Percentiles rank a stretch among this genome's conserved stretches.
phyloP scores from a whole-genome alignment of 75 land plant genomes.

The Cunninghamia lanceolata region DNA sequence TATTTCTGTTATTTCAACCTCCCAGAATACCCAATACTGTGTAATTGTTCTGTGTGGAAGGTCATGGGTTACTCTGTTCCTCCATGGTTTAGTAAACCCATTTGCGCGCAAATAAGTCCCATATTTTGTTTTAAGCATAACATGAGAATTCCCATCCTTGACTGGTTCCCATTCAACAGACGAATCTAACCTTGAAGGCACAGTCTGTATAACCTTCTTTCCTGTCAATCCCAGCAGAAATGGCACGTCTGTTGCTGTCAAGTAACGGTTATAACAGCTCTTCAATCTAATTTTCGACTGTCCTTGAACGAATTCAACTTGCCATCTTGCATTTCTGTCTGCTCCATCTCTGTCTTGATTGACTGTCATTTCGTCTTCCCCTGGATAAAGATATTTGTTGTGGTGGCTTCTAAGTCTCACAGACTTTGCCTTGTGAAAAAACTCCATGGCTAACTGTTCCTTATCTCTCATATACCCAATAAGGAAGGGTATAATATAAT shows the following conservation, averaged over 20 bases:
- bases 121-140: slow-evolving; percentile 62
- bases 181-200: slow-evolving; percentile 43
- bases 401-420: slow-evolving; percentile 62
- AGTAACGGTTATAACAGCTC: slow-evolving; percentile 56
- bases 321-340: too few species aligned
- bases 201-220: slow-evolving; percentile 67
- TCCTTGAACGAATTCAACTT: slow-evolving; percentile 55
- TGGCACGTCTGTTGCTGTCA: slow-evolving; percentile 62
- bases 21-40: too few species aligned
- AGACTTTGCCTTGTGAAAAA: slow-evolving; percentile 44
- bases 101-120: slow-evolving; percentile 76
- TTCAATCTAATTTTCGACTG: slow-evolving; percentile 43
- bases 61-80: too few species aligned
- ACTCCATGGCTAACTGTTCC: slow-evolving; percentile 19
- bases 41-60: too few species aligned
- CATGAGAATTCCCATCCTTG: slow-evolving; percentile 44
- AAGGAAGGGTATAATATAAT: too few species aligned
- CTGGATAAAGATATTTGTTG: slow-evolving; percentile 55
- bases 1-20: slow-evolving; percentile 21
- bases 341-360: slow-evolving; percentile 21
- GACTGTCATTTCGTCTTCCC: slow-evolving; percentile 52
- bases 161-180: slow-evolving; percentile 85
- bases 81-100: slow-evolving; percentile 70
- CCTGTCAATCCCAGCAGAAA: slow-evolving; percentile 85
- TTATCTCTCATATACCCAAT: too few species aligned